Conservation (phyloP, 2,329 filamentous ascomycete species). For the Sordariomycetes sp. region DNA sequence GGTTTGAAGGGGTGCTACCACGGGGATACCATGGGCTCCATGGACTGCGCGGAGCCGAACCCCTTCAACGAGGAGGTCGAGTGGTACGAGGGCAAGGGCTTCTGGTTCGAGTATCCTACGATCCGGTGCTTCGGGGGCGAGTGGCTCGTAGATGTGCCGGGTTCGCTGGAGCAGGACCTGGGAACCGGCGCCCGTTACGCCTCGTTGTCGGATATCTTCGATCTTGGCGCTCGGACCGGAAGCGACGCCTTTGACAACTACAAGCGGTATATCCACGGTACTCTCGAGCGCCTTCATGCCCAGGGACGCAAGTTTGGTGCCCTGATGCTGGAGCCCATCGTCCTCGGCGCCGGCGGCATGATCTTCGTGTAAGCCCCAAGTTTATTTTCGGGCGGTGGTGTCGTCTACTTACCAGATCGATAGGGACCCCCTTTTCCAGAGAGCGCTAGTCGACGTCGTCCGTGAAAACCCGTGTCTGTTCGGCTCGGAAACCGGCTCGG, state of each 20-base stretch:
- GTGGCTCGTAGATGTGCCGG: conserved; percentile 54
- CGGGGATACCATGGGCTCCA: conserved; percentile 78
- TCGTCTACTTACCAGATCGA: background rate
- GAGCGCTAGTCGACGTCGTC: conserved; percentile 56
- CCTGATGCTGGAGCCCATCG: conserved; percentile 68
- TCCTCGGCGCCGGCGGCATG: conserved; percentile 80
- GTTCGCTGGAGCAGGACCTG: conserved; percentile 29
- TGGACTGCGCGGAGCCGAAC: conserved; percentile 74
- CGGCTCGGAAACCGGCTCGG: conserved; percentile 12
- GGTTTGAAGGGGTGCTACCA: conserved; percentile 76
- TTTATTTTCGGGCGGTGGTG: background rate
- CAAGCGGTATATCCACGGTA: conserved; percentile 43
- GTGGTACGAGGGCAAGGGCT: conserved; percentile 71
- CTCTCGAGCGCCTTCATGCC: conserved; percentile 37
- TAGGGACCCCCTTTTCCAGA: conserved; percentile 74
- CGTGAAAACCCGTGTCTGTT: conserved; percentile 50
- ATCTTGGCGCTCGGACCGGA: conserved; percentile 36
- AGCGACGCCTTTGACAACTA: conserved; percentile 41
- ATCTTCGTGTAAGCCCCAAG: conserved; percentile 53
- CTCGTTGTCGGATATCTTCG: conserved; percentile 47
- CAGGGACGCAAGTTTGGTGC: conserved; percentile 62
- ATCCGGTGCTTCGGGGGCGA: conserved; percentile 54
- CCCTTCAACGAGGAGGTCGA: conserved; percentile 75
- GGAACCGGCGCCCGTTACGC: conserved; percentile 31
- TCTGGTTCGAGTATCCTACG: conserved; percentile 72